phyloP scores from a whole-genome alignment of 2,329 filamentous ascomycete genomes.

The Pseudocercospora ulei region DNA sequence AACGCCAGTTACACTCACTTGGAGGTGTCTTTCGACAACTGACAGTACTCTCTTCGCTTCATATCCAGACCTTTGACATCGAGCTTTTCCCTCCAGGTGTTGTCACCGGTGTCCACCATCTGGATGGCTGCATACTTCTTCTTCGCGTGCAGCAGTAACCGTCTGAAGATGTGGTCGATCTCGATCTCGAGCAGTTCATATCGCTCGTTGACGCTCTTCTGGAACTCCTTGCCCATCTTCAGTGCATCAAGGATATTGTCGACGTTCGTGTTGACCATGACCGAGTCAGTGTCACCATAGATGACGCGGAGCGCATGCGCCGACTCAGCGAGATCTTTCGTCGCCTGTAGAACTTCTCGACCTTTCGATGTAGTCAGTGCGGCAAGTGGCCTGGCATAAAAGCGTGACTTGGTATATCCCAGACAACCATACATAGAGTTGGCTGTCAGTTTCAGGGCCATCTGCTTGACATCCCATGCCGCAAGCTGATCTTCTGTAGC shows the following conservation, averaged over 20 bases:
- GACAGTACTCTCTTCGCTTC: conserved; percentile 94
- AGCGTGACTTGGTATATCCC: conserved; percentile 91
- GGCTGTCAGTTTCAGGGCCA: conserved; percentile 91
- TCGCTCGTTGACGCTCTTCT: conserved; percentile 83
- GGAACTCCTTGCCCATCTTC: conserved; percentile 89
- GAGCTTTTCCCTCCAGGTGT: conserved; percentile 85
- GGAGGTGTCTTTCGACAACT: conserved; percentile 88
- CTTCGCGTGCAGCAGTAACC: conserved; percentile 88
- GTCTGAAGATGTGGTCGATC: conserved; percentile 92
- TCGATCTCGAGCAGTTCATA: conserved; percentile 93
- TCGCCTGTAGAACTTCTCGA: conserved; percentile 90
- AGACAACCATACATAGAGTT: conserved; percentile 99
- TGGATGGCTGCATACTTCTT: conserved; percentile 99
- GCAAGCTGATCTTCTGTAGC: conserved; percentile 78
- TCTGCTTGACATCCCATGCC: conserved; percentile 96
- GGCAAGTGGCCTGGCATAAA: conserved; percentile 89
- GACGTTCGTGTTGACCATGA: conserved; percentile 99
- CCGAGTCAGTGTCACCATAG: conserved; percentile 96
- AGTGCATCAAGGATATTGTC: conserved; percentile 84
- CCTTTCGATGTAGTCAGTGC: conserved; percentile 96
- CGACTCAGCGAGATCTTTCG: conserved; percentile 88
- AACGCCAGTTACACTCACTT: conserved; percentile 37
- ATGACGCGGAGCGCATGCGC: conserved; percentile 80
- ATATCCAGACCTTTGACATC: conserved; percentile 98
- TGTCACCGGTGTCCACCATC: conserved; percentile 68